Evolutionary conservation across 2,329 filamentous ascomycete species (phyloP), one percentile per base, ranked within the genome.

Genomic region (Chaetomium globosum): DNA sequence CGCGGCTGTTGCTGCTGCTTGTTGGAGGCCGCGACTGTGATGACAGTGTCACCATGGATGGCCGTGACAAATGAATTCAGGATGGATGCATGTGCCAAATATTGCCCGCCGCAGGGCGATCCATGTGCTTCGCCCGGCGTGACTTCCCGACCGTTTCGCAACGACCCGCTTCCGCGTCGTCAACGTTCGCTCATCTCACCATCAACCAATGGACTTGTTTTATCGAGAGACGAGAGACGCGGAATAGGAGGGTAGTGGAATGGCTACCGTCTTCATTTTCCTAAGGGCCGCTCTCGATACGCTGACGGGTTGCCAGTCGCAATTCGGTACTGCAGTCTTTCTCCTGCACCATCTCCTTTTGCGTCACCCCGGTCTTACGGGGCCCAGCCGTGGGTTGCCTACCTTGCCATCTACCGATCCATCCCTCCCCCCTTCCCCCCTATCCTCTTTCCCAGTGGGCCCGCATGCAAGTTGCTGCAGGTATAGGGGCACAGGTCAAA

Each of bases 401-500:
- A 21, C 19, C 64, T 58, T 26, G 19, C 19, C 57, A 26, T 31
- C 49, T 36, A 4, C 39, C n/a, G 26, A 5, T 51, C 46, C 10
- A 6, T 43, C 57, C n/a, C 33, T 21, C 28, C 46, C n/a, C 46
- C 46, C 31, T 21, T 52, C 46, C n/a, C 46, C 46, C 31, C 19
- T 48, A 26, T 33, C 58, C 51, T 21, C 36, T 43, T 46, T 46
- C n/a, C 39, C 8, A 21, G 33, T 28, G n/a, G 10, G 39, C 13
- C 33, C 55, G 53, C 46, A 61, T 64, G 57, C 65, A 67, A 30
- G 30, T 51, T 59, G 57, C 60, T 62, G 31, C 60, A 55, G 30
- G 26, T 66, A 68, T 64, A 64, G 64, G 64, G 66, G 64, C 52
- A 59, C 57, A 19, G 30, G 28, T 51, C 43, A 23, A 56, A 43